phyloP scores from a whole-genome alignment of 2,329 filamentous ascomycete species.

The Xylaria sp. region DNA sequence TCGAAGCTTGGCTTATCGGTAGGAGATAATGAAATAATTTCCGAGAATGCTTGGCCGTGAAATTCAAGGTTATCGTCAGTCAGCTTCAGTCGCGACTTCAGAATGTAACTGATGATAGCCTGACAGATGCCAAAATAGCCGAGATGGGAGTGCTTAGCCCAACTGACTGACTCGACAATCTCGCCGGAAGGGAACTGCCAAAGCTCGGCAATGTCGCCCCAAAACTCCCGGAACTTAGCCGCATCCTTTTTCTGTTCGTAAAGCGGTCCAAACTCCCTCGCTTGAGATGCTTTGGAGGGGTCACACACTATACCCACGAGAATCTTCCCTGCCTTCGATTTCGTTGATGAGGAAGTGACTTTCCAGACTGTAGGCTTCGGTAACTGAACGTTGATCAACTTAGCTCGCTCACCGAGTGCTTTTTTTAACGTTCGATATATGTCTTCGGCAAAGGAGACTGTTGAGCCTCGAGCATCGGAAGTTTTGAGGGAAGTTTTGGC shows the following conservation, averaged over 20 bases:
- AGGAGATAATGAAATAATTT: slow-evolving; percentile 58
- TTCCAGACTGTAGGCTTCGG: slow-evolving; percentile 58
- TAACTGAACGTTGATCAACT: slow-evolving; percentile 70
- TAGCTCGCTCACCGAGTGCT: slow-evolving; percentile 80
- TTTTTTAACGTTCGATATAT: slow-evolving; percentile 73
- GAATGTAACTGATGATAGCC: slow-evolving; percentile 80
- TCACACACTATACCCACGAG: slow-evolving; percentile 78
- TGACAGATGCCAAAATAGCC: slow-evolving; percentile 71
- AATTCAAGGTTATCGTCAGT: slow-evolving; percentile 64
- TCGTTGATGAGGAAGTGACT: slow-evolving; percentile 54
- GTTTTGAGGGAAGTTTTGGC: slow-evolving; percentile 38
- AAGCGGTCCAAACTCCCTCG: slow-evolving; percentile 87
- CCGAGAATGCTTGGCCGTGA: slow-evolving; percentile 63
- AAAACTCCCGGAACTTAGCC: slow-evolving; percentile 85
- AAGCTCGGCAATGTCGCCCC: slow-evolving; percentile 93
- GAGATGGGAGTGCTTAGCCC: slow-evolving; percentile 72
- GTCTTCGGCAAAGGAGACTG: slow-evolving; percentile 62
- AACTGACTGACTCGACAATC: slow-evolving; percentile 91
- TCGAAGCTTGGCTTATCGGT: slow-evolving; percentile 72
- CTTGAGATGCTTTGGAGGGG: slow-evolving; percentile 74
- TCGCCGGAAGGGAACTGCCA: slow-evolving; percentile 95
- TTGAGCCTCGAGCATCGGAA: slow-evolving; percentile 57
- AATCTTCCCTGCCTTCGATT: slow-evolving; percentile 55
- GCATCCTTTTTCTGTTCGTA: slow-evolving; percentile 88
- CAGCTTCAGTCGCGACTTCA: slow-evolving; percentile 75